Conservation (phyloP, 106 monocot genomes). For the Iris macrosiphon region DNA sequence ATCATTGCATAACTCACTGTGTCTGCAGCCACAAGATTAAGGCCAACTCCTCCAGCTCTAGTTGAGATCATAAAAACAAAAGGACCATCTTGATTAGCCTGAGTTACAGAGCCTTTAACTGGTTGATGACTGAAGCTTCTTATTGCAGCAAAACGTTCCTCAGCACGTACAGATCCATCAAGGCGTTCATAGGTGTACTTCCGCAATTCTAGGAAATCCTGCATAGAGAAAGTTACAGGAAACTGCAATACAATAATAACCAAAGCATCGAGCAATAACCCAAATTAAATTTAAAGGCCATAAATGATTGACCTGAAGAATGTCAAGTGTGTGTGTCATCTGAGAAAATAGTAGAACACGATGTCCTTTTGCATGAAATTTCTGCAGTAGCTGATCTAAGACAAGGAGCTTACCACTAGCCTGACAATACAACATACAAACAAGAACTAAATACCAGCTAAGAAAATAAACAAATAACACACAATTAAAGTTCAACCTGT, state of each 20-base stretch:
- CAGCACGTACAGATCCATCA: conserved; percentile 98
- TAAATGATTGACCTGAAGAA: conserved; percentile 66
- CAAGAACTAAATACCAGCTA: background rate
- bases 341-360: conserved; percentile 93
- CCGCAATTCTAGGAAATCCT: conserved; percentile 94
- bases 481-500: background rate
- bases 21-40: conserved; percentile 97
- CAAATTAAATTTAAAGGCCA: background rate
- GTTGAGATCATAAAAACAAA: conserved; percentile 98
- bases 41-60: conserved; percentile 97
- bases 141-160: conserved; percentile 99
- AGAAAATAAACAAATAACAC: background rate
- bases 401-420: conserved; percentile 90
- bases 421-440: conserved; percentile 26
- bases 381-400: conserved; percentile 74
- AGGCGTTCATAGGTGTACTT: conserved; percentile 90
- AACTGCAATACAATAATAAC: background rate
- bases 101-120: conserved; percentile 10
- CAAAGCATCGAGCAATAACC: background rate
- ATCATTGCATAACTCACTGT: conserved; percentile 71
- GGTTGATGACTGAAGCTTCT: conserved; percentile 59
- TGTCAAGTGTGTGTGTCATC: conserved; percentile 97
- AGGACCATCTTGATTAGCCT: conserved; percentile 34
- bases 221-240: background rate
- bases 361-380: conserved; percentile 56